Evolutionary conservation across 306 rosid genomes (phyloP).

Genomic region (Vicia villosa): DNA sequence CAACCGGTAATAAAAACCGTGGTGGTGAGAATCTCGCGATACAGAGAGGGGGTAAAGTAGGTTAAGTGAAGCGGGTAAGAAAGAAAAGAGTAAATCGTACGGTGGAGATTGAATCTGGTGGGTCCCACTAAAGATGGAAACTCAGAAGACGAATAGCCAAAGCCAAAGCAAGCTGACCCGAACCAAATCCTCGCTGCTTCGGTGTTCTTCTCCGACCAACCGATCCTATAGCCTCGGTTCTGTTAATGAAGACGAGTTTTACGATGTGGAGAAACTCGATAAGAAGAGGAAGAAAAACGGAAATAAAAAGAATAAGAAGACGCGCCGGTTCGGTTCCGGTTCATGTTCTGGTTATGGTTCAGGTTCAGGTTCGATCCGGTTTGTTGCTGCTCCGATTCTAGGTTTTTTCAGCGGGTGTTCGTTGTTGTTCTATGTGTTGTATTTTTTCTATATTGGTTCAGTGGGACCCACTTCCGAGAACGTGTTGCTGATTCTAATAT

Average conservation of each 20-base stretch:
- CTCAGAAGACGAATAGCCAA: slow-evolving; percentile 52
- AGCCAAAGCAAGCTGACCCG: slow-evolving; percentile 78
- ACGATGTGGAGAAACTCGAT: slow-evolving; percentile 41
- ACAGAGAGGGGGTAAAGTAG: slow-evolving; percentile 36
- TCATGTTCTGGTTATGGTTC: too few relatives aligned
- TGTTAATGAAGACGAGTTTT: slow-evolving; percentile 55
- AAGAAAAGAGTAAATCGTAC: slow-evolving; percentile 37
- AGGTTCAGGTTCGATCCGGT: slow-evolving; percentile 46
- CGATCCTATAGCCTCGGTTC: slow-evolving; percentile 75
- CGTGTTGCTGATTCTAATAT: slow-evolving; percentile 57
- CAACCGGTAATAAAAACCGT: slow-evolving; percentile 38
- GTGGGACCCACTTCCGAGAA: slow-evolving; percentile 61
- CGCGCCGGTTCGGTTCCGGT: neutral
- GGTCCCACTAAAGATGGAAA: slow-evolving; percentile 54
- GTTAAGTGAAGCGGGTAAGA: neutral
- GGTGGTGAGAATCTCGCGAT: slow-evolving; percentile 55
- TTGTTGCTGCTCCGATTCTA: slow-evolving; percentile 34
- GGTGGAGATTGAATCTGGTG: slow-evolving; percentile 34
- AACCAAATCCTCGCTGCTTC: slow-evolving; percentile 79
- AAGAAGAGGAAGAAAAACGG: slow-evolving; percentile 38
- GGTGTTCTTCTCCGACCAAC: slow-evolving; percentile 75
- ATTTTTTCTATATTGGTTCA: slow-evolving; percentile 48
- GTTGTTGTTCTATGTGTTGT: slow-evolving; percentile 38
- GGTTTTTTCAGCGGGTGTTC: slow-evolving; percentile 40
- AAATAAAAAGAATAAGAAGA: slow-evolving; percentile 17